These are phyloP conservation scores for Mercurialis annua DNA, from an alignment of 345 rosid species.

Conservation along the genomic window DNA sequence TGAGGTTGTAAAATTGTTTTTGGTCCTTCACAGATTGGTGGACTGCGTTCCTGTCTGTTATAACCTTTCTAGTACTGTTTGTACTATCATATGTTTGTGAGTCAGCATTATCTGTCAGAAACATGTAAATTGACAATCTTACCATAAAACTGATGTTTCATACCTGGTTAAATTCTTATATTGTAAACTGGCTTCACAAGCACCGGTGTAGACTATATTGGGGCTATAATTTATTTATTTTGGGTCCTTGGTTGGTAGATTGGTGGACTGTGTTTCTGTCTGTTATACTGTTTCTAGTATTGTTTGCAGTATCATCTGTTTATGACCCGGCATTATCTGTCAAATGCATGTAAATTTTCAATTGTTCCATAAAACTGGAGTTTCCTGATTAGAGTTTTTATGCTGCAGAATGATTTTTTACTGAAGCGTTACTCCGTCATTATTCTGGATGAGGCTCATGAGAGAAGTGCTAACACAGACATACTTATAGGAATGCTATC, in stretches of 20 bases:
- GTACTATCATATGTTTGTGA: too few relatives aligned
- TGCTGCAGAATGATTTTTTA: constrained; percentile 69
- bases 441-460: constrained; percentile 92
- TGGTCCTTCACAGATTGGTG: too few relatives aligned
- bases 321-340: not conserved
- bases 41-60: too few relatives aligned
- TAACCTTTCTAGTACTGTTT: too few relatives aligned
- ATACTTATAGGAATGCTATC: constrained; percentile 93
- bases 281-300: not conserved
- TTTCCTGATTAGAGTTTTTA: constrained; percentile 4
- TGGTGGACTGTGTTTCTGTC: not conserved
- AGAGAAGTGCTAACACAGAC: constrained; percentile 92
- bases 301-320: not conserved
- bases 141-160: too few relatives aligned
- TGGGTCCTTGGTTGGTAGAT: not conserved
- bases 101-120: too few relatives aligned
- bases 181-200: too few relatives aligned
- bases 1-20: constrained; percentile 4
- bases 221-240: not conserved
- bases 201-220: too few relatives aligned
- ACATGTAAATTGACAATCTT: too few relatives aligned
- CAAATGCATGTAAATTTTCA: not conserved
- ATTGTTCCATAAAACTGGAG: not conserved
- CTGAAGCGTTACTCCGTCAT: constrained; percentile 80
- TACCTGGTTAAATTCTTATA: too few relatives aligned